A percentile compares a stretch with the other conserved stretches of the same genome.
Conservation (phyloP, 2,329 filamentous ascomycete genomes). For the Lecanicillium sp. region DNA sequence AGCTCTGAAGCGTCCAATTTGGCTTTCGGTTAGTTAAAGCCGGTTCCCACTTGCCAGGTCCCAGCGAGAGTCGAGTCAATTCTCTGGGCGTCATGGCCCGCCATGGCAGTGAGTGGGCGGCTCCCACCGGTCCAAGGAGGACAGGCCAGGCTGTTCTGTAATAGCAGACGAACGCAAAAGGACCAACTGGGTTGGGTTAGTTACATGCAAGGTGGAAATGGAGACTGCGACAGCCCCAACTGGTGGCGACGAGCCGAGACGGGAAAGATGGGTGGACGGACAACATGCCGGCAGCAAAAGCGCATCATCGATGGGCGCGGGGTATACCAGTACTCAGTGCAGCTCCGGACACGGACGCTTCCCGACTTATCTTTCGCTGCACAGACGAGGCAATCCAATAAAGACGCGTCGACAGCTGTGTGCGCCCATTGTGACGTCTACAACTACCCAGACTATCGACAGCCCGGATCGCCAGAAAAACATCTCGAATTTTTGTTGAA, state of each 20-base stretch:
- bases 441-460: no score
- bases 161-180: background rate
- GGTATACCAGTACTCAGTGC: background rate
- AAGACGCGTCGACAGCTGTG: background rate
- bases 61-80: background rate
- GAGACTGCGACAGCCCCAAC: background rate
- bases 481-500: conserved; percentile 8
- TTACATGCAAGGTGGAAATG: background rate
- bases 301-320: conserved; percentile 3
- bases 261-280: background rate
- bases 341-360: background rate
- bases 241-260: conserved; percentile 9
- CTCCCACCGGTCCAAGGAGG: no score
- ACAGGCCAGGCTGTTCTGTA: no score
- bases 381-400: no score
- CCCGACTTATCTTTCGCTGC: no score
- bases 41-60: background rate
- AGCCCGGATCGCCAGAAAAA: background rate
- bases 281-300: background rate
- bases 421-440: background rate
- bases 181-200: background rate
- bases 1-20: background rate
- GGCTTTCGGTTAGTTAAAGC: background rate
- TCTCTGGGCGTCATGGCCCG: no score
- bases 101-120: no score